Evolutionary conservation across 2,329 filamentous ascomycete genomes (phyloP).

Genomic region (Phialophora expanda): DNA sequence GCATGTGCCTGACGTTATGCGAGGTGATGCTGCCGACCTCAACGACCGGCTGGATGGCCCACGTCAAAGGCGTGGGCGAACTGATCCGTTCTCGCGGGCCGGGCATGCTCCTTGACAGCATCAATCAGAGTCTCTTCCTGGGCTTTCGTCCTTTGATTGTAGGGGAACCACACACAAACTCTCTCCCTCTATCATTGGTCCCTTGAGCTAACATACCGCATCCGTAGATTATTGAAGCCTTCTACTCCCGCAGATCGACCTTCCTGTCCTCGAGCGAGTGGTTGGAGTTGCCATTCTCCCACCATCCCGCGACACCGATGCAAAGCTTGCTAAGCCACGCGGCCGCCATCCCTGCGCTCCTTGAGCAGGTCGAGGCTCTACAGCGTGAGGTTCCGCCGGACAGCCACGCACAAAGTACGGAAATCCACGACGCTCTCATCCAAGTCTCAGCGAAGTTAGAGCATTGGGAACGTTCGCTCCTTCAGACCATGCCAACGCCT

Average conservation of each 20-base stretch:
- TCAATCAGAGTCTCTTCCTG: not conserved
- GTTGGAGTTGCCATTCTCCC: not conserved
- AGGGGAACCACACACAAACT: not conserved
- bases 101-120: not conserved
- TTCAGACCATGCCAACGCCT: no score
- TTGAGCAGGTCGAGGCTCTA: not conserved
- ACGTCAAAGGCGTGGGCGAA: slow-evolving; percentile 7
- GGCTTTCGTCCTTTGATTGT: slow-evolving; percentile 10
- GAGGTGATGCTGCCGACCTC: slow-evolving; percentile 2
- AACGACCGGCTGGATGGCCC: slow-evolving; percentile 1
- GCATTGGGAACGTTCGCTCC: no score
- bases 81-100: not conserved
- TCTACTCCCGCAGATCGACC: not conserved
- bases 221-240: not conserved
- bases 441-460: not conserved
- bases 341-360: not conserved
- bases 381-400: not conserved
- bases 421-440: not conserved
- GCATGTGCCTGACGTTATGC: slow-evolving; percentile 6
- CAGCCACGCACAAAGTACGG: not conserved
- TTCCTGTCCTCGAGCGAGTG: slow-evolving; percentile 1
- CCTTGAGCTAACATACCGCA: not conserved
- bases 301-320: not conserved
- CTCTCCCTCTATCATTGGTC: not conserved
- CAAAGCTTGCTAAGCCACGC: slow-evolving; percentile 3